Percentiles rank a stretch among this genome's conserved stretches.
Conservation (phyloP, 1,139 yeast species). For the Kurtzmaniella quercitrusa region DNA sequence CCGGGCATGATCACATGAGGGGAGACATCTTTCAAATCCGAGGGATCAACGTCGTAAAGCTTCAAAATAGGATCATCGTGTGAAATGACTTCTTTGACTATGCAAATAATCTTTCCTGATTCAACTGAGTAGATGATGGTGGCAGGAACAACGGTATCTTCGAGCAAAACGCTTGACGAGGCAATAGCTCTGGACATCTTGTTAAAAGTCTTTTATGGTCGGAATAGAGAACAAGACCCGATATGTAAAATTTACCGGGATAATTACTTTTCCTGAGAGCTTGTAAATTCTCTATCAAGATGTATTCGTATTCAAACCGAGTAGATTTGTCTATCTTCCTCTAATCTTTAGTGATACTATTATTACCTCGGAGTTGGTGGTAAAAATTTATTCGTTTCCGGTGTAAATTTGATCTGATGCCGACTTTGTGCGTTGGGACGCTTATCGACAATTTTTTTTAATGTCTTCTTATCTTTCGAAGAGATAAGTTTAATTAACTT, state of each 20-base stretch:
- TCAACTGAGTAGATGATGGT: constrained; percentile 60
- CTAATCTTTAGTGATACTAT: too few species aligned
- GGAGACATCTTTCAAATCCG: constrained; percentile 49
- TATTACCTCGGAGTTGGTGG: too few species aligned
- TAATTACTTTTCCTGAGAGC: too few species aligned
- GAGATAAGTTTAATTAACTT: neutral
- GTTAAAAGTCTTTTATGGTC: too few species aligned
- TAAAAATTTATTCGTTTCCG: neutral
- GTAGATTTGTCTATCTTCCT: too few species aligned
- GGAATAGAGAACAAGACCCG: too few species aligned
- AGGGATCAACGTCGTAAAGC: constrained; percentile 38
- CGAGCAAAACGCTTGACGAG: constrained; percentile 60
- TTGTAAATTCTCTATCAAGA: too few species aligned
- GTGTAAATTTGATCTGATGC: neutral
- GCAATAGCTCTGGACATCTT: constrained; percentile 68
- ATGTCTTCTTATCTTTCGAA: neutral
- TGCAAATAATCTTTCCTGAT: constrained; percentile 62
- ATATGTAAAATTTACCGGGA: too few species aligned
- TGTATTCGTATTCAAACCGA: too few species aligned
- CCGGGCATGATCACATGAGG: constrained; percentile 81
- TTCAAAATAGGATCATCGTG: constrained; percentile 33
- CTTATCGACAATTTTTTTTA: neutral
- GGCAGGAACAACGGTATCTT: constrained; percentile 51
- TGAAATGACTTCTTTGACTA: constrained; percentile 33
- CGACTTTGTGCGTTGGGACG: neutral